Percentiles rank a stretch among this genome's conserved stretches.
These are phyloP conservation scores for Hansfordia pulvinata DNA, from an alignment of 2,329 filamentous ascomycete species.

Conservation along the genomic window DNA sequence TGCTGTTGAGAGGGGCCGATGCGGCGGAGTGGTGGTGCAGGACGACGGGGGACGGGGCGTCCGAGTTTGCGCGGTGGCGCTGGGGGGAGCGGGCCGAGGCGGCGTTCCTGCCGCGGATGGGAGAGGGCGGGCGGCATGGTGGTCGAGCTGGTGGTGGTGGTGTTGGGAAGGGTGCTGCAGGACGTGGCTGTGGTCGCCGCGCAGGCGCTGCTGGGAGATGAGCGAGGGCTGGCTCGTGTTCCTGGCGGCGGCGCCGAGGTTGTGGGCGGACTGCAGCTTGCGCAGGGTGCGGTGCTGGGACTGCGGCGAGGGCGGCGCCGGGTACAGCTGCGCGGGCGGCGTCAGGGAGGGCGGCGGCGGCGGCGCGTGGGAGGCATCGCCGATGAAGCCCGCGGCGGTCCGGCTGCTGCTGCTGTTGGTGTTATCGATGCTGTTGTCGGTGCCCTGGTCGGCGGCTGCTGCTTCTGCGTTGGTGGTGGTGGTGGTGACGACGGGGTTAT, in stretches of 20 bases:
- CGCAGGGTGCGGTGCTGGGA: conserved; percentile 56
- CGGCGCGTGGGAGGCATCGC: not conserved
- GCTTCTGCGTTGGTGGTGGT: too few species aligned
- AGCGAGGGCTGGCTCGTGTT: conserved; percentile 36
- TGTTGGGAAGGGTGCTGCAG: too few species aligned
- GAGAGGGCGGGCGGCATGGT: conserved; percentile 19
- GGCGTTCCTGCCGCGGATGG: conserved; percentile 21
- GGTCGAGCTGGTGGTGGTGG: too few species aligned
- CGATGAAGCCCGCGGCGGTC: too few species aligned
- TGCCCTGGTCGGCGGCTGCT: too few species aligned
- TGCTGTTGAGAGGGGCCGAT: conserved; percentile 17
- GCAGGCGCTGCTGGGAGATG: conserved; percentile 49
- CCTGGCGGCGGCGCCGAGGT: conserved; percentile 39
- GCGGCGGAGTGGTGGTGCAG: conserved; percentile 22
- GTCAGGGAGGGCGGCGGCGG: too few species aligned
- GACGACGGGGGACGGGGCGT: conserved; percentile 35
- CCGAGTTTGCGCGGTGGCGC: conserved; percentile 59
- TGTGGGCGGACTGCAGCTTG: conserved; percentile 64
- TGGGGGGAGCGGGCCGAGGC: conserved; percentile 29
- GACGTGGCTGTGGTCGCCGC: conserved; percentile 14
- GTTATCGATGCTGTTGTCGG: too few species aligned
- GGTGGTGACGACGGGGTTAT: too few species aligned
- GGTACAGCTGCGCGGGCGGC: conserved; percentile 33
- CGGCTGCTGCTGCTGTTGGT: too few species aligned
- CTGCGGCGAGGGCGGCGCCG: conserved; percentile 47